A percentile compares a stretch with the other conserved stretches of the same genome.
These are phyloP conservation scores for Globisporangium parvum DNA, from an alignment of 352 stramenopile genomes.

Conservation along the genomic window DNA sequence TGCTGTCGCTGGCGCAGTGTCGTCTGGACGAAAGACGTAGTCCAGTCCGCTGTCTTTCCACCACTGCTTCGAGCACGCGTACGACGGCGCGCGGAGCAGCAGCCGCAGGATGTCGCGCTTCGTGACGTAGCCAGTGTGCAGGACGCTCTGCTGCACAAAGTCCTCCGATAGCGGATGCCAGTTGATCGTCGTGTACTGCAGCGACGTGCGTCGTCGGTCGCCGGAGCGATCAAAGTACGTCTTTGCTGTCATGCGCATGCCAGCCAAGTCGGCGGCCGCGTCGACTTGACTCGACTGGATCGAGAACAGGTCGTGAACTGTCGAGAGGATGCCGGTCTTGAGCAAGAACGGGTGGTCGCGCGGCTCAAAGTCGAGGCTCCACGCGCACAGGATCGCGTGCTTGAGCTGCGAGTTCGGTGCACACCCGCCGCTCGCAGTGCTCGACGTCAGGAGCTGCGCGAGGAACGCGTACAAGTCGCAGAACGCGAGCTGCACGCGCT, in stretches of 20 bases:
- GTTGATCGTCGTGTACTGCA: conserved; percentile 41
- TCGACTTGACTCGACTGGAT: conserved; percentile 47
- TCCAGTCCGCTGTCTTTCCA: conserved; percentile 54
- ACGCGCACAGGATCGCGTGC: conserved; percentile 75
- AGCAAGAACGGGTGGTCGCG: conserved; percentile 78
- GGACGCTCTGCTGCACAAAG: conserved; percentile 70
- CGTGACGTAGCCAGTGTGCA: conserved; percentile 61
- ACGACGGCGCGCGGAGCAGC: conserved; percentile 52
- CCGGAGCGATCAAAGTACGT: conserved; percentile 5
- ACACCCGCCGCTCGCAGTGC: conserved; percentile 13
- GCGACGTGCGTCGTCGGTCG: background rate
- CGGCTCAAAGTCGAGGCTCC: conserved; percentile 80
- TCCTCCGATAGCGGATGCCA: conserved; percentile 76
- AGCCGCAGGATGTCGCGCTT: conserved; percentile 76
- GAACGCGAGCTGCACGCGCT: conserved; percentile 62
- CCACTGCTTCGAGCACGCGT: conserved; percentile 44
- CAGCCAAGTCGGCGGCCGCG: conserved; percentile 20
- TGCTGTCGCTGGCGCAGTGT: conserved; percentile 11
- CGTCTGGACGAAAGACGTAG: conserved; percentile 9
- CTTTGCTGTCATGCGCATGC: conserved; percentile 16
- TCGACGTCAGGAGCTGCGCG: conserved; percentile 39
- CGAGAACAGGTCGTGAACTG: conserved; percentile 70
- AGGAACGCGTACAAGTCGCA: conserved; percentile 70
- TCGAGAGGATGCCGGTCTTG: conserved; percentile 69
- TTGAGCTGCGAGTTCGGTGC: conserved; percentile 55